Base-by-base conservation (phyloP, 306 rosid species). In the Fragaria nilgerrensis region DNA sequence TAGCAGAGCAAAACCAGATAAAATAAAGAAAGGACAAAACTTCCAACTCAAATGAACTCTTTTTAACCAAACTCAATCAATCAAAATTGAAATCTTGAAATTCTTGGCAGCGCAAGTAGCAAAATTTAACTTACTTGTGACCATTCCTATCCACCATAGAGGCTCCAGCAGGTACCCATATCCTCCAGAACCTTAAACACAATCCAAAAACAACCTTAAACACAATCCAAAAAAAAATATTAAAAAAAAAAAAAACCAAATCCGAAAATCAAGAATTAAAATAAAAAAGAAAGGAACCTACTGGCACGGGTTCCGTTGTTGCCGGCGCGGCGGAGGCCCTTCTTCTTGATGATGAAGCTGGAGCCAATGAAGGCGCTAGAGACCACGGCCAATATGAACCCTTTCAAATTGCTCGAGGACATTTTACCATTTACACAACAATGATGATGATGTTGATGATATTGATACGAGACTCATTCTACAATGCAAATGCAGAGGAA, bases 81-180 rank as follows among this genome's bases (percentile, higher is more conserved):
- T 47, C 45, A 1, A 47, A 47, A 70, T 23, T 27, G 13, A 15
- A 25, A 47, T 10, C 36, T 7, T 39, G 43, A 39, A 7, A 49
- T 36, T 72, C 66, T 34, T n/a, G 13, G 55, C 41, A 59, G 20
- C 37, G 36, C 8, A 11, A 63, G 25, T 9, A 48, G 61, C 8
- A 66, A 47, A 1, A 44, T 52, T 50, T 19, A 64, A 80, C 91
- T 89, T 36, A 93, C 97, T 93, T 23, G 97, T 93, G 22, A 89
- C 23, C 97, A 93, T 93, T 84, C 97, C 97, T 29, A 93, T 68
- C 97, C 97, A 93, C 97, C 97, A 90, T 10, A 93, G 94, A 65
- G 97, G 96, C 70, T 93, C 89, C 4, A 84, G 81, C 70, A 93
- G 84, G 79, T 93, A 93, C 20, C 97, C 96, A 84, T 93, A 93